Conservation (phyloP, 2,329 filamentous ascomycete genomes). For the Ploettnerulaceae sp. region DNA sequence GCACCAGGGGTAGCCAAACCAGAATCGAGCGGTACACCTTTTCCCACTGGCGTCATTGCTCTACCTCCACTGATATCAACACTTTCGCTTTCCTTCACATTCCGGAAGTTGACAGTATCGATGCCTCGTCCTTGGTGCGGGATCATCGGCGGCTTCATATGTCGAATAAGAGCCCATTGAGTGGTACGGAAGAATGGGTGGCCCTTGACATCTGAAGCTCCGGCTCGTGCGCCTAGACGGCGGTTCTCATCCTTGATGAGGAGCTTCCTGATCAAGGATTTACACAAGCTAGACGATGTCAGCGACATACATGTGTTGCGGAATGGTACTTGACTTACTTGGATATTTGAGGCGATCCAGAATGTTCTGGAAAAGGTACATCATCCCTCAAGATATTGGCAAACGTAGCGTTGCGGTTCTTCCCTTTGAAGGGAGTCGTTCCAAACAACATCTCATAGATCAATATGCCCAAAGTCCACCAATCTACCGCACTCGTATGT, state of each 20-base stretch:
- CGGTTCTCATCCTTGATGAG: conserved; percentile 97
- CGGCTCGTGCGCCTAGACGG: conserved; percentile 85
- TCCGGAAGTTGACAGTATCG: conserved; percentile 95
- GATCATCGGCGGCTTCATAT: conserved; percentile 97
- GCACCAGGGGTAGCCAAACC: conserved; percentile 79
- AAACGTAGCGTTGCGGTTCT: conserved; percentile 97
- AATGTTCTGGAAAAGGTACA: conserved; percentile 89
- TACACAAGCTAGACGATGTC: conserved; percentile 68
- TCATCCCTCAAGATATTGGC: conserved; percentile 95
- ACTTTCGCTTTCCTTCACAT: conserved; percentile 94
- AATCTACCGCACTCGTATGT: conserved; percentile 96
- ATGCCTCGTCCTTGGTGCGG: conserved; percentile 85
- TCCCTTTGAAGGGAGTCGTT: conserved; percentile 98
- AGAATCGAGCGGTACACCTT: conserved; percentile 82
- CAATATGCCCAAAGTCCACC: conserved; percentile 97
- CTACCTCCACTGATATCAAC: conserved; percentile 69
- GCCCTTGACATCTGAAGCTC: conserved; percentile 92
- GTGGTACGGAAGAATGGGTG: conserved; percentile 96
- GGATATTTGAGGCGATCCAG: conserved; percentile 77
- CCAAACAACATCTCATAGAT: conserved; percentile 99
- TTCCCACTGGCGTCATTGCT: conserved; percentile 45
- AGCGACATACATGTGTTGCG: conserved; percentile 25
- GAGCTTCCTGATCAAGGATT: conserved; percentile 91
- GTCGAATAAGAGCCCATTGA: conserved; percentile 93
- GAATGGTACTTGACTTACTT: conserved; percentile 59